Percentiles rank a stretch among this genome's conserved stretches.
phyloP scores from a whole-genome alignment of 192 early-diverging fungal species.

The Piromyces sp. region DNA sequence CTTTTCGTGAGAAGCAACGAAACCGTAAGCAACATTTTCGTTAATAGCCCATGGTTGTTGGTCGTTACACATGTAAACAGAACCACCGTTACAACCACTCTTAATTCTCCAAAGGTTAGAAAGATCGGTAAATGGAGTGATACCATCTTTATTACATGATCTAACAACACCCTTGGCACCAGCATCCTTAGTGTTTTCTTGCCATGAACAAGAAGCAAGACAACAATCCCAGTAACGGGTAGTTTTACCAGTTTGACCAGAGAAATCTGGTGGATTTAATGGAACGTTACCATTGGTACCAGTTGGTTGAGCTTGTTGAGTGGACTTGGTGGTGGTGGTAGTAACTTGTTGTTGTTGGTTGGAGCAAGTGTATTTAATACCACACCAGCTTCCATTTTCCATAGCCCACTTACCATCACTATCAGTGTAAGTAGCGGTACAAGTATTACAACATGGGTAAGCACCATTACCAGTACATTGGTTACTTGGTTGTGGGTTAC shows the following conservation, averaged over 20 bases:
- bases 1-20: not conserved
- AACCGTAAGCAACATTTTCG: not conserved
- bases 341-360: not conserved
- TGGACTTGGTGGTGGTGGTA: not conserved
- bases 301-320: not conserved
- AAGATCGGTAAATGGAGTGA: not conserved
- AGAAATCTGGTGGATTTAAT: not conserved
- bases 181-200: not conserved
- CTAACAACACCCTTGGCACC: not conserved
- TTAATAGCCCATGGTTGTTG: not conserved
- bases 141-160: not conserved
- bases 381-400: too few relatives aligned
- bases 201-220: conserved; percentile 1
- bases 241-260: conserved; percentile 1
- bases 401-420: too few relatives aligned
- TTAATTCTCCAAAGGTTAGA: not conserved
- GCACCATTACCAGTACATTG: too few relatives aligned
- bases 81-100: not conserved
- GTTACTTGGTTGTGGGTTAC: too few relatives aligned
- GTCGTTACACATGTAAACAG: conserved; percentile 1
- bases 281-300: not conserved
- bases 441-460: too few relatives aligned
- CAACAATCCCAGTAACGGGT: conserved; percentile 5
- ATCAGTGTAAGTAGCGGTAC: too few relatives aligned
- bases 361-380: not conserved